A percentile compares a stretch with the other conserved stretches of the same genome.
phyloP scores from a whole-genome alignment of 768 basidiomycete species.

The Mycena leptocephala region DNA sequence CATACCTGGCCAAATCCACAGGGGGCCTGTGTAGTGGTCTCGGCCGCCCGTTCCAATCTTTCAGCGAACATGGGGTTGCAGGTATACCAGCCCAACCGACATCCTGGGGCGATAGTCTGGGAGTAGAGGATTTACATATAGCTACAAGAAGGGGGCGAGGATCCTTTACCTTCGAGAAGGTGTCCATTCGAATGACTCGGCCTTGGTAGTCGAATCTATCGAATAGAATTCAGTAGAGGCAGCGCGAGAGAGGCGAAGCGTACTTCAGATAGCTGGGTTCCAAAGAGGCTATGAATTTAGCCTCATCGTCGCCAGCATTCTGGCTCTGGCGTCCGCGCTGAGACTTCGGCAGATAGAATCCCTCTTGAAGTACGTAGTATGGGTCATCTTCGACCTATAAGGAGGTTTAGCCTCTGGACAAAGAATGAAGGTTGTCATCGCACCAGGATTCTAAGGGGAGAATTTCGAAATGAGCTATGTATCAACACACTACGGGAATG shows the following conservation, averaged over 20 bases:
- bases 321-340: conserved; percentile 43
- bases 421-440: neutral
- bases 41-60: conserved; percentile 77
- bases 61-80: conserved; percentile 85
- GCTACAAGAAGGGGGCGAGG: neutral
- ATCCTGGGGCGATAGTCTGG: conserved; percentile 82
- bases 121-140: neutral
- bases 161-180: conserved; percentile 76
- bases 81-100: conserved; percentile 86
- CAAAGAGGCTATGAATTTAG: conserved; percentile 66
- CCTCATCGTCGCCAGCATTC: conserved; percentile 52
- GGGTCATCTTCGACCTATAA: conserved; percentile 83
- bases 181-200: conserved; percentile 88
- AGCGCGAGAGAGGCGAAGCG: conserved; percentile 5
- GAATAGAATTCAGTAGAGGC: neutral
- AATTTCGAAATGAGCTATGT: neutral
- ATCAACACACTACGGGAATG: neutral
- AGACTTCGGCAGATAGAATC: conserved; percentile 64
- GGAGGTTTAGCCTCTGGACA: conserved; percentile 74
- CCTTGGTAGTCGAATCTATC: conserved; percentile 82
- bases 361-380: conserved; percentile 82
- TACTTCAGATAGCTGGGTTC: conserved; percentile 76
- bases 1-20: conserved; percentile 80
- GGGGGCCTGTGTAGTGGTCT: conserved; percentile 79
- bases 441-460: conserved; percentile 17